Conservation (phyloP, 202 grass and related monocot species). For the Brachypodium distachyon region DNA sequence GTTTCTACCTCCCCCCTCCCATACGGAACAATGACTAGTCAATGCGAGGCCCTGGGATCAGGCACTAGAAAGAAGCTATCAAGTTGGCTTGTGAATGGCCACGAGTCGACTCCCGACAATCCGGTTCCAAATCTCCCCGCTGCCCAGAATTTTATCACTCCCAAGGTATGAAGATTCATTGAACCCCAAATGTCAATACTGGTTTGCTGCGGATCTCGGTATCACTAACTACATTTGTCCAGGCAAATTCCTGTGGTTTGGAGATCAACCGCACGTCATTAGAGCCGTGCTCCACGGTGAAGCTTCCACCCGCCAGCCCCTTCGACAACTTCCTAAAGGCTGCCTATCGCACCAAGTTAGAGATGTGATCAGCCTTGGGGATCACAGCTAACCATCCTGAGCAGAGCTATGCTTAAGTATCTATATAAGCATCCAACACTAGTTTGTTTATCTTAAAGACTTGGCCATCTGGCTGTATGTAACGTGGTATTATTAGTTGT, state of each 20-base stretch:
- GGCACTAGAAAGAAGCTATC: conserved; percentile 91
- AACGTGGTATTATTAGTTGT: not conserved
- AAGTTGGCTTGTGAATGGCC: conserved; percentile 81
- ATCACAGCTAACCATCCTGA: conserved; percentile 14
- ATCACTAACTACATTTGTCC: not conserved
- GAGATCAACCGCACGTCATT: conserved; percentile 23
- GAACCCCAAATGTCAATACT: not conserved
- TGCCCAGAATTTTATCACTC: conserved; percentile 32
- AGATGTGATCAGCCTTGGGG: conserved; percentile 18
- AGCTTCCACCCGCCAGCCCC: conserved; percentile 79
- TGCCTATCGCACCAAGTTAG: conserved; percentile 43
- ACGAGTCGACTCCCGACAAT: conserved; percentile 45
- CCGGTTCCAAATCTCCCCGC: conserved; percentile 25
- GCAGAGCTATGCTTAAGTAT: conserved; percentile 6
- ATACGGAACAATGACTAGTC: conserved; percentile 81
- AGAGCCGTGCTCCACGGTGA: conserved; percentile 46
- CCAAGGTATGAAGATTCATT: conserved; percentile 39
- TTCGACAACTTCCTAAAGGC: conserved; percentile 99
- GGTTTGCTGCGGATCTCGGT: not conserved
- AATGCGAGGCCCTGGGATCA: conserved; percentile 85
- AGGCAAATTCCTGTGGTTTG: conserved; percentile 47
- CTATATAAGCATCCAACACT: not conserved
- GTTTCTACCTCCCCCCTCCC: conserved; percentile 87
- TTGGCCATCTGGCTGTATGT: not conserved
- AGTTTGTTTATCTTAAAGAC: conserved; percentile 9